Evolutionary conservation across 2,329 filamentous ascomycete genomes (phyloP), one percentile per base, ranked within the genome.

Genomic region (Aspergillus sojae): DNA sequence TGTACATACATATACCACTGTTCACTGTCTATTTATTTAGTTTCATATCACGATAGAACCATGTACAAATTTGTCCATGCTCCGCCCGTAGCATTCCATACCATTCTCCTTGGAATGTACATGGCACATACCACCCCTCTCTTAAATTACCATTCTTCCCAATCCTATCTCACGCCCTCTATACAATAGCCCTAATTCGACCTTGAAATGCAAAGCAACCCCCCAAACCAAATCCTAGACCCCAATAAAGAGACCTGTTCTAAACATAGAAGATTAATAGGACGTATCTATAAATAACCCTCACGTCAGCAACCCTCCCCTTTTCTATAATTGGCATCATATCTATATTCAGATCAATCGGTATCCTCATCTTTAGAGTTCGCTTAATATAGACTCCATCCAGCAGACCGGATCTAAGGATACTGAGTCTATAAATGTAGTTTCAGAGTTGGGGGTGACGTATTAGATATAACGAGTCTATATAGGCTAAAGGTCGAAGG

Each of bases 1-100:
- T 62, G 60, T 62, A 62, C 60, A 62, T 62, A 62, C 55, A 62
- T 60, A 60, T 60, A 60, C 58, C 58, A 54, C 41, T 26, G 58
- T 59, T 59, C 32, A 39, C 52, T 55, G 52, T 55, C 52, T 55
- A 55, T 55, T 55, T 34, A 39, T 55, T 55, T 39, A 36, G 34
- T 36, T 39, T 36, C 30, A 54, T 54, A 54, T 55, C 34, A 55
- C 36, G 52, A 55, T 36, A 36, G n/a, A 54, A 23, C 32, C 26
- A 55, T n/a, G 52, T 55, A 39, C 52, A 39, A 39, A 39, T 11
- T n/a, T 14, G 14, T 39, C 52, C 52, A 21, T 54, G 3, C 57
- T 54, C 48, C 19, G 34, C 48, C 19, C 7, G 48, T 52, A 52
- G 48, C 48, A 52, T 52, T 34, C 48, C 48, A 50, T 19, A 10